Base-by-base conservation (phyloP, 129 eudicot species). In the Dittrichia graveolens region DNA sequence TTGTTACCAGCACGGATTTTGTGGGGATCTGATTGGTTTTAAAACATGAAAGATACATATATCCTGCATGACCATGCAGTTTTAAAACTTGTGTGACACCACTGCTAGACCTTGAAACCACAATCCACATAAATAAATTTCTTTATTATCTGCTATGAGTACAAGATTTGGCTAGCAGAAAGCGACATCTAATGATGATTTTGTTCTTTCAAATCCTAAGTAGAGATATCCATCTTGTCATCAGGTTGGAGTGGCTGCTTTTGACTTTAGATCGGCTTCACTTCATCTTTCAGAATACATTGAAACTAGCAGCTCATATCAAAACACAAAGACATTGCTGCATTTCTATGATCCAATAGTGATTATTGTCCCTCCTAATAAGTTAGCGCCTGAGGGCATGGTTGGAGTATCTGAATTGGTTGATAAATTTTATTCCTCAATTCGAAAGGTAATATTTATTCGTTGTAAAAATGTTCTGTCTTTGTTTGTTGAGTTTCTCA, bases 161-260 rank as follows among this genome's bases (percentile, higher is more conserved):
- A 19, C 41, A 2, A 38, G 38, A 67, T 57, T 67, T 35, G 14
- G 37, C 58, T 43, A 53, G 58, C 66, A 50, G 53, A 67, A 76
- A 43, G 37, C 6, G 57, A 52, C 35, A 39, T 58, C 47, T 11
- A 8, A 68, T 47, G 59, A 34, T 18, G 42, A 46, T 39, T 44
- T 73, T 24, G 31, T 24, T 24, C 31, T 24, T 24, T 24, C 31
- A 24, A 24, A 24, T 24, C 31, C 31, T 24, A 24, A 24, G 31
- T 24, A 8, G 38, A 40, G 31, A 42, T 38, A 8, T 53, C 38
- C 37, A 67, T 70, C 40, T 18, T 18, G 44, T 56, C 68, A 60
- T 41, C 80, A 95, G 99, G 97, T 95, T 66, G 99, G 99, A 73
- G 96, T 95, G 79, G 96, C 99, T 80, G 99, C 97, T 70, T 85